Base-by-base conservation (phyloP, 2,329 filamentous ascomycete species). In the Tolypocladium tundrense region DNA sequence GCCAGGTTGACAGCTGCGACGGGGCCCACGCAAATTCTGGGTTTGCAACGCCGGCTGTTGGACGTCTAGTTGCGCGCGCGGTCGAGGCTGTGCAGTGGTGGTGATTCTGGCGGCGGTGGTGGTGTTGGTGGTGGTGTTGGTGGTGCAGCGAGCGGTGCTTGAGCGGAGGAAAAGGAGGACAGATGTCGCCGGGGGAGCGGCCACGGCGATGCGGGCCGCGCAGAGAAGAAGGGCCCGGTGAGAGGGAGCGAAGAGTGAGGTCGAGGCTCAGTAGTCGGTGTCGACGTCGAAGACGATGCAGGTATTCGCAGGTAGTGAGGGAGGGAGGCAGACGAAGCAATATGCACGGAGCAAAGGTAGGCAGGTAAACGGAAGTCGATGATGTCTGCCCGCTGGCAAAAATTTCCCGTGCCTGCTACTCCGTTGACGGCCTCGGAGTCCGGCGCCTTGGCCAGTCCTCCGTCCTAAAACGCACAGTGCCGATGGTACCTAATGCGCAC, bases 1-100 rank as follows among this genome's bases (percentile, higher is more conserved):
- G 75, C 75, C 84, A 87, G 82, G 72, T 75, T 86, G 83, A 75
- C 61, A 58, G 53, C 45, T 56, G 55, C 27, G 53, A 57, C 39
- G 31, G 42, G 48, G 39, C 41, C 31, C 5, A 58, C 54, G 57
- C 48, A 53, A 52, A 45, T 52, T 5, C 31, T 52, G 48, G 19
- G 19, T 37, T 37, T 19, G 31, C 48, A 31, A 37, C 31, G 48
- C 48, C 31, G 48, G 31, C 21, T 37, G 31, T 19, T 37, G 13
- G 48, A 19, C 48, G 48, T 52, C 31, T 7, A 31, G 19, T 37
- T 31, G n/a, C 48, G 48, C 27, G 48, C 27, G 31, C 48, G n/a
- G 48, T n/a, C 48, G 13, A 37, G 19, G 48, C 31, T 14, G 9
- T 21, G 31, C 19, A 8, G 48, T 3, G 31, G 48, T 51, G 19